Base-by-base conservation (phyloP, 2,329 filamentous ascomycete genomes). In the Microcera coccophila region DNA sequence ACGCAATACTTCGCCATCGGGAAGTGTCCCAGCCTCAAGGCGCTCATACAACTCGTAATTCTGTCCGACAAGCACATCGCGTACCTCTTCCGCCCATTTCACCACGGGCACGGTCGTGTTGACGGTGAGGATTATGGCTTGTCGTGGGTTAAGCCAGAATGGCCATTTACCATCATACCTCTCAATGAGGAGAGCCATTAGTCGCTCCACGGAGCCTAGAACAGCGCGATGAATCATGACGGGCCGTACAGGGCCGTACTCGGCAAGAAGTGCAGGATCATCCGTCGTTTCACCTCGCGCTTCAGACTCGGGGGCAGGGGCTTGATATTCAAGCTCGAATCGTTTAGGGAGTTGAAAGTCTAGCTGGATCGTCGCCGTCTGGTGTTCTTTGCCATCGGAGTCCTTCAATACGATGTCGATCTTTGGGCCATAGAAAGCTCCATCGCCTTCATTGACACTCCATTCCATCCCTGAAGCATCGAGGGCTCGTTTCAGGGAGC, bases 351-450 rank as follows among this genome's bases (percentile, higher is more conserved):
- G 74, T 65, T 95, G 90, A 62, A 95, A 94, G 62, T 95, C 89
- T 20, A 95, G 78, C 69, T 95, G 89, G 38, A 95, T 84, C 0
- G 89, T 94, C 3, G 88, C 90, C 3, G 90, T 87, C 62, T 95
- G 89, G 60, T 94, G 89, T 57, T 90, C 86, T 60, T 91, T 94
- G 7, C 87, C 87, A 57, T 87, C 79, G 1, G 84, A 83, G 60
- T 94, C 89, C 47, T 78, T 80, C 35, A 95, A 67, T 29, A 94
- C 81, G 34, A 95, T 86, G 59, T 95, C 89, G 51, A 95, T 95
- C 68, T 95, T 95, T 22, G 90, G 89, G 0, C 90, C 89, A 58
- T 95, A 95, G 60, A 95, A 95, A 4, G 89, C 89, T 12, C 90
- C 89, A 47, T 94, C 89, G 10, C 87, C 88, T 55, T 84, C 77